A percentile compares a stretch with the other conserved stretches of the same genome.
phyloP scores from a whole-genome alignment of 257 asterid species.

The Nicotiana tabacum region DNA sequence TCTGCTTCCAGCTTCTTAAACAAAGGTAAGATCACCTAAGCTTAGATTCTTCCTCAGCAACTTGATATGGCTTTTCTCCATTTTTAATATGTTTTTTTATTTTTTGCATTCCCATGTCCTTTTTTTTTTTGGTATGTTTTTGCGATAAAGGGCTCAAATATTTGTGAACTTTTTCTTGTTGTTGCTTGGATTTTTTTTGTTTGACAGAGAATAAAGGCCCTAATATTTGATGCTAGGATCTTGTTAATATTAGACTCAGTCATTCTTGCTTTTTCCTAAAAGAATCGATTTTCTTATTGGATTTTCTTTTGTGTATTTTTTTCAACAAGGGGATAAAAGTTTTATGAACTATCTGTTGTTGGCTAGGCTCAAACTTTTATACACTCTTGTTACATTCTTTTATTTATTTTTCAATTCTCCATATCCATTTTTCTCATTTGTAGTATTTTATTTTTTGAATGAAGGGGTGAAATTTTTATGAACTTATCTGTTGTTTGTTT shows the following conservation, averaged over 20 bases:
- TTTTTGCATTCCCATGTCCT: not conserved
- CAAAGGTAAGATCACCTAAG: not conserved
- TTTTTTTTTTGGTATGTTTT: not conserved
- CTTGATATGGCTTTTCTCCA: not conserved
- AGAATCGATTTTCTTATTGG: no score
- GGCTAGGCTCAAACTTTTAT: not conserved
- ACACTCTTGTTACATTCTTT: not conserved
- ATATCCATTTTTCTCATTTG: not conserved
- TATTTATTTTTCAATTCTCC: not conserved
- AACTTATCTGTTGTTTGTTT: not conserved
- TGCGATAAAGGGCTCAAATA: not conserved
- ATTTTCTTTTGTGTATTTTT: no score
- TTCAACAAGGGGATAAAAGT: not conserved
- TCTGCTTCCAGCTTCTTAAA: not conserved
- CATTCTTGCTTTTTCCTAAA: no score
- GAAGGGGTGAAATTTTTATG: not conserved
- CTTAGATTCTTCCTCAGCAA: not conserved
- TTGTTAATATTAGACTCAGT: not conserved
- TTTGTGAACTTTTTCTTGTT: not conserved
- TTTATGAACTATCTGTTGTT: not conserved
- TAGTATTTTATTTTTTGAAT: not conserved
- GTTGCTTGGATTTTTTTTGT: not conserved
- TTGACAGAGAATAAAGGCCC: not conserved
- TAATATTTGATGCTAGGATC: not conserved
- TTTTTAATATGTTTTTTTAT: not conserved